These are phyloP conservation scores for Arthromyces matolae DNA, from an alignment of 768 basidiomycete genomes.

Conservation along the genomic window DNA sequence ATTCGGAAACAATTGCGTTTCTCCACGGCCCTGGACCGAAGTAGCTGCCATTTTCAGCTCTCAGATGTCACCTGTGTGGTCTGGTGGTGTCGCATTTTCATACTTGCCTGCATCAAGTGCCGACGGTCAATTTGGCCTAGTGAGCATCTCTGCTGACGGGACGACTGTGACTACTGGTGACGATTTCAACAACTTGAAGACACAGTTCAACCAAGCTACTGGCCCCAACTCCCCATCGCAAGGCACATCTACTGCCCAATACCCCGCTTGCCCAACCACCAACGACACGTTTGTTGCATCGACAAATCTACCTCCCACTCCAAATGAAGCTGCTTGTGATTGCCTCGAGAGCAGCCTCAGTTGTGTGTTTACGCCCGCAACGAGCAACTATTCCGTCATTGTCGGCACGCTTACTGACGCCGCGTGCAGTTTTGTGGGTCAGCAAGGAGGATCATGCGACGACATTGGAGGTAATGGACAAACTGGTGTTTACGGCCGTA, in stretches of 20 bases:
- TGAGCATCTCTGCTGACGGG: slow-evolving; percentile 65
- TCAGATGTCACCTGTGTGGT: slow-evolving; percentile 77
- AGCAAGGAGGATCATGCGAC: slow-evolving; percentile 55
- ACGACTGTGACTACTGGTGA: slow-evolving; percentile 60
- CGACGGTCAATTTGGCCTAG: slow-evolving; percentile 80
- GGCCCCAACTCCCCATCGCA: slow-evolving; percentile 59
- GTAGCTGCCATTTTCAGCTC: slow-evolving; percentile 65
- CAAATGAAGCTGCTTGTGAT: slow-evolving; percentile 73
- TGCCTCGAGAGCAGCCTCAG: slow-evolving; percentile 67
- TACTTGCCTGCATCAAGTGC: slow-evolving; percentile 83
- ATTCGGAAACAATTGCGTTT: slow-evolving; percentile 66
- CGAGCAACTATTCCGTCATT: slow-evolving; percentile 55
- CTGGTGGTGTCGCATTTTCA: slow-evolving; percentile 84
- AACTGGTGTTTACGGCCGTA: slow-evolving; percentile 70
- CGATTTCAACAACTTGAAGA: slow-evolving; percentile 65
- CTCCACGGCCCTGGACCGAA: slow-evolving; percentile 79
- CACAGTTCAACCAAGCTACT: slow-evolving; percentile 55
- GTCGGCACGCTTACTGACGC: slow-evolving; percentile 61
- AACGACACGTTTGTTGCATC: slow-evolving; percentile 63
- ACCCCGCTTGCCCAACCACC: slow-evolving; percentile 62
- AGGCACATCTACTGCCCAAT: slow-evolving; percentile 41
- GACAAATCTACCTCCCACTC: slow-evolving; percentile 75
- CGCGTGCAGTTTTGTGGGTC: slow-evolving; percentile 74
- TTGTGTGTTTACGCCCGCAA: slow-evolving; percentile 69
- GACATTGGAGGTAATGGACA: slow-evolving; percentile 72